Conservation (phyloP, 768 basidiomycete species). For the Daedalea quercina region DNA sequence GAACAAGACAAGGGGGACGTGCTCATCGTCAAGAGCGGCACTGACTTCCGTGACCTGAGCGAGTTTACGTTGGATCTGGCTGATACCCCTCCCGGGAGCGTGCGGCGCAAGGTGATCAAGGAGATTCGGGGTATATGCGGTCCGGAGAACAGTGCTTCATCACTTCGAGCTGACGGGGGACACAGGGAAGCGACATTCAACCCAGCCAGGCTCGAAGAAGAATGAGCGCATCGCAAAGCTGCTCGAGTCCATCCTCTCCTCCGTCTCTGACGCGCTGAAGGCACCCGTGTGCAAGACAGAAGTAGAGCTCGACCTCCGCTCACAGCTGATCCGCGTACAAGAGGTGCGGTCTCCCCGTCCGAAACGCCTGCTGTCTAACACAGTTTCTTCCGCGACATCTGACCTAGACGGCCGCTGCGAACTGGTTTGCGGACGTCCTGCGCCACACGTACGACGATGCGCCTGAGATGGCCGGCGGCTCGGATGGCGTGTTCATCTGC, state of each 20-base stretch:
- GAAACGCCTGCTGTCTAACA: too few relatives aligned
- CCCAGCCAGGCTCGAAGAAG: conserved; percentile 45
- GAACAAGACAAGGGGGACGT: conserved; percentile 69
- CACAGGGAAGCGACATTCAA: conserved; percentile 59
- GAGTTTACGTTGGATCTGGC: conserved; percentile 61
- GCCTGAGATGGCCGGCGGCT: conserved; percentile 51
- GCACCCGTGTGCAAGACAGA: conserved; percentile 71
- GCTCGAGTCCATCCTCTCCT: conserved; percentile 55
- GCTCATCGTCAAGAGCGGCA: conserved; percentile 79
- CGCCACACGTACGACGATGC: conserved; percentile 78
- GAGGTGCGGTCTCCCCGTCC: conserved; percentile 44
- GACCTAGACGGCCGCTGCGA: conserved; percentile 56
- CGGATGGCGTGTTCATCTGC: conserved; percentile 77
- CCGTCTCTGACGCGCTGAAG: conserved; percentile 62
- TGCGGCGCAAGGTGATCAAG: conserved; percentile 60
- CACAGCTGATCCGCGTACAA: conserved; percentile 61
- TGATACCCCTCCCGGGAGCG: conserved; percentile 51
- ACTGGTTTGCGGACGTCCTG: conserved; percentile 85
- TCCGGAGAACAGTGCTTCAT: neutral
- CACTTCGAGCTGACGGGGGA: neutral
- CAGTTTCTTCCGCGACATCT: neutral
- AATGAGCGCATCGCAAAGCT: conserved; percentile 44
- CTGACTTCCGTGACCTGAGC: conserved; percentile 84
- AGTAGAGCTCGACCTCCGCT: conserved; percentile 65
- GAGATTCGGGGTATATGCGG: conserved; percentile 45